These are phyloP conservation scores for Leccinellum albellum DNA, from an alignment of 768 basidiomycete genomes.

Conservation along the genomic window DNA sequence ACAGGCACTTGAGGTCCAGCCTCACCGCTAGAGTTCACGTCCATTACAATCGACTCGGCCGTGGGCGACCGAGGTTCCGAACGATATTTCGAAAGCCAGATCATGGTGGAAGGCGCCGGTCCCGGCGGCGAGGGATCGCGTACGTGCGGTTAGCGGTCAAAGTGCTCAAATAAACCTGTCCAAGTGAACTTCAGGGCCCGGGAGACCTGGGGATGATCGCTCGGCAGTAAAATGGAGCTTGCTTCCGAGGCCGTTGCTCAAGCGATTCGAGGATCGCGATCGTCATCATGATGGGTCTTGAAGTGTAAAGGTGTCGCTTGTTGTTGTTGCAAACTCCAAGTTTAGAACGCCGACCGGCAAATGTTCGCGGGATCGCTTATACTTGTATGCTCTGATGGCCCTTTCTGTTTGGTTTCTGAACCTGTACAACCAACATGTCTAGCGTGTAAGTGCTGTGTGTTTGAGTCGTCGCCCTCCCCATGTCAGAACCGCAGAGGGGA, in stretches of 20 bases:
- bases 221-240: conserved; percentile 24
- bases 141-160: not conserved
- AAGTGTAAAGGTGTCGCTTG: conserved; percentile 28
- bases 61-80: not conserved
- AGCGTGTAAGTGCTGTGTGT: not conserved
- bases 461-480: not conserved
- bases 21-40: conserved; percentile 11
- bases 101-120: not conserved
- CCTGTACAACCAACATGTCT: not conserved
- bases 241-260: conserved; percentile 17
- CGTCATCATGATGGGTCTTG: conserved; percentile 14
- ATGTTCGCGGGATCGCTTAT: conserved; percentile 33
- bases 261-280: conserved; percentile 31
- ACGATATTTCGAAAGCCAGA: not conserved
- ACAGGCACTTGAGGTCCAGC: conserved; percentile 20
- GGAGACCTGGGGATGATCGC: conserved; percentile 11
- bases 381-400: not conserved
- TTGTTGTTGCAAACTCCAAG: conserved; percentile 3
- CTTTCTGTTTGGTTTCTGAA: not conserved
- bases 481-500: not conserved
- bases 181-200: not conserved
- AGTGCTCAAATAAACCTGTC: not conserved
- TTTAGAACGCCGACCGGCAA: conserved; percentile 25
- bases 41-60: conserved; percentile 1
- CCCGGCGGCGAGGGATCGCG: not conserved